Percentiles rank a stretch among this genome's conserved stretches.
Evolutionary conservation across 1,139 yeast genomes (phyloP).

Genomic region (Groenewaldozyma sp.): DNA sequence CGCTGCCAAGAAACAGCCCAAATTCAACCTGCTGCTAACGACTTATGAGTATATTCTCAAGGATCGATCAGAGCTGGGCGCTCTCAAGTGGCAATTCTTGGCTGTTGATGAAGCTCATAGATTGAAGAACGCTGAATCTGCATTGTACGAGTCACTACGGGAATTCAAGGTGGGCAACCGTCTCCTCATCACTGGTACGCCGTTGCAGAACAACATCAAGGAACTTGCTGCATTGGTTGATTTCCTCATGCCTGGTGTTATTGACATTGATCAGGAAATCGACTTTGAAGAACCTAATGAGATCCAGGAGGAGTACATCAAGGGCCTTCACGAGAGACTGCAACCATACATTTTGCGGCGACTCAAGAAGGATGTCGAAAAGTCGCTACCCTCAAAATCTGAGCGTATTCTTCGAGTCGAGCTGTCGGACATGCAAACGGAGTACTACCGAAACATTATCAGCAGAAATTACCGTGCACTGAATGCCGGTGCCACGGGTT

Average conservation of each 20-base stretch:
- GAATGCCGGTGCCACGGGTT: constrained; percentile 71
- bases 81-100: constrained; percentile 86
- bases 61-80: constrained; percentile 71
- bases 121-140: constrained; percentile 86
- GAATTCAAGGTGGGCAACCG: constrained; percentile 80
- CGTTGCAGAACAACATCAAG: constrained; percentile 88
- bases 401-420: constrained; percentile 94
- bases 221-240: constrained; percentile 93
- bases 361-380: constrained; percentile 93
- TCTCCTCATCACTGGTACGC: constrained; percentile 93
- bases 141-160: constrained; percentile 77
- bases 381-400: constrained; percentile 87
- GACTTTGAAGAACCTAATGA: constrained; percentile 85
- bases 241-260: constrained; percentile 92
- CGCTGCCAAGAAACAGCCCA: constrained; percentile 47
- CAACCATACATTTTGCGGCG: constrained; percentile 91
- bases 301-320: constrained; percentile 80
- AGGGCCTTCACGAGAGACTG: constrained; percentile 70
- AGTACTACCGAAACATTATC: constrained; percentile 85
- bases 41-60: constrained; percentile 94
- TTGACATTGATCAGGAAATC: constrained; percentile 84
- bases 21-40: constrained; percentile 80
- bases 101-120: constrained; percentile 99
- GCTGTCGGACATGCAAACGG: constrained; percentile 88
- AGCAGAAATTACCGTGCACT: constrained; percentile 87